Evolutionary conservation across 2,329 filamentous ascomycete species (phyloP).

Genomic region (Penicillium italicum): DNA sequence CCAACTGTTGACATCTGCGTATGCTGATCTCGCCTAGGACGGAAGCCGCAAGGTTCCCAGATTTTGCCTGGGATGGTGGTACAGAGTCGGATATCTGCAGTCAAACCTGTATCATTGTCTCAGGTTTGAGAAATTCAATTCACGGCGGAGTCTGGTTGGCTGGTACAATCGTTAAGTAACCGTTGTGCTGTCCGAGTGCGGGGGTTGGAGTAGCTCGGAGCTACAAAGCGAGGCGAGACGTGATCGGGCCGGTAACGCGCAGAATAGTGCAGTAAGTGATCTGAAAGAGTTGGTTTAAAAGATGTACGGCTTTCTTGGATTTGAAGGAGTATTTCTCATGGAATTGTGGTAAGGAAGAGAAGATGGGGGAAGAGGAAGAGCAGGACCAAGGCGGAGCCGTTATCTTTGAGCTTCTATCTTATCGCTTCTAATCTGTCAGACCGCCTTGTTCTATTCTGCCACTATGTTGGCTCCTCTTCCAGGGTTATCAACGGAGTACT

Average conservation of each 20-base stretch:
- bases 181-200: conserved; percentile 4
- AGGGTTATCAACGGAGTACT: background rate
- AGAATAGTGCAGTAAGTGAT: background rate
- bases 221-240: background rate
- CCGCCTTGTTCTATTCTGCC: conserved; percentile 3
- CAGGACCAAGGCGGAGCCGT: conserved; percentile 4
- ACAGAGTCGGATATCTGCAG: conserved; percentile 4
- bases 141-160: background rate
- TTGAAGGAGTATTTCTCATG: background rate
- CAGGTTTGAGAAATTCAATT: background rate
- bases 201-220: conserved; percentile 12
- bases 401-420: conserved; percentile 5
- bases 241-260: background rate
- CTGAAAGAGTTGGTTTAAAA: background rate
- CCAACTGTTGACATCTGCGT: conserved; percentile 6
- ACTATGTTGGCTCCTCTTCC: background rate
- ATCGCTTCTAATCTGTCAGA: background rate
- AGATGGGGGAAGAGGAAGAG: background rate
- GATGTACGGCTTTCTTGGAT: background rate
- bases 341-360: background rate
- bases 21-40: conserved; percentile 4
- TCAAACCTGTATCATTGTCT: conserved; percentile 8
- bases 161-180: background rate
- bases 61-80: background rate
- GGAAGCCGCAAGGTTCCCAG: background rate